Base-by-base conservation (phyloP, 2,329 filamentous ascomycete genomes). In the Fusarium robinianum region DNA sequence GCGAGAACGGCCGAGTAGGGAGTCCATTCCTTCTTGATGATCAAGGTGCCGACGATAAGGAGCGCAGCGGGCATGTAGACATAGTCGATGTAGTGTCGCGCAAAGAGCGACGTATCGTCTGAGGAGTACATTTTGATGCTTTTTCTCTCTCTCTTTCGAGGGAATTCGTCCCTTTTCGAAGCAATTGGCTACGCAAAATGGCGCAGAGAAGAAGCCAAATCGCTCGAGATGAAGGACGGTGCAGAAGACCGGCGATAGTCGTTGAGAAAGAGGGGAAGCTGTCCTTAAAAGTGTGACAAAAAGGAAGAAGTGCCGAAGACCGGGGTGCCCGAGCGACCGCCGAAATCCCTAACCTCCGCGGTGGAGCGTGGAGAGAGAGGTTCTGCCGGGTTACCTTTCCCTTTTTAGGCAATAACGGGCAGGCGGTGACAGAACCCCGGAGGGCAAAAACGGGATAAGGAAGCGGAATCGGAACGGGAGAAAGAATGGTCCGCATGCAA, bases 61-160 rank as follows among this genome's bases (percentile, higher is more conserved):
- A 96, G 79, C 47, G 78, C 82, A n/a, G 84, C 85, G 51, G 91
- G 90, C 63, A 95, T 85, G 68, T 92, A 90, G 61, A 95, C 81
- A 64, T 87, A 88, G 70, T 90, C 83, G 65, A 92, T 71, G 64
- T 86, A 89, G 62, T 83, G 76, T 57, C 77, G 76, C 53, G 84
- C 77, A 33, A 78, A 51, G 51, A 59, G 62, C 58, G 63, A 62
- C 35, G 57, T 50, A 23, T 63, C 59, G 37, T 45, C 56, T 39
- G 63, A 50, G 45, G 65, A 53, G 25, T 45, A 53, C 53, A 56
- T n/a, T n/a, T n/a, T 55, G 45, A 40, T 41, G 33, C 42, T 37
- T 14, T 7, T 46, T 58, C 63, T 66, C 43, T 41, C 52, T 38
- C 14, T 38, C 21, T 16, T 31, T 12, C 34, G 36, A 41, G 34